Conservation (phyloP, 1,284 basidiomycete species). For the Uromyces viciae-fabae region DNA sequence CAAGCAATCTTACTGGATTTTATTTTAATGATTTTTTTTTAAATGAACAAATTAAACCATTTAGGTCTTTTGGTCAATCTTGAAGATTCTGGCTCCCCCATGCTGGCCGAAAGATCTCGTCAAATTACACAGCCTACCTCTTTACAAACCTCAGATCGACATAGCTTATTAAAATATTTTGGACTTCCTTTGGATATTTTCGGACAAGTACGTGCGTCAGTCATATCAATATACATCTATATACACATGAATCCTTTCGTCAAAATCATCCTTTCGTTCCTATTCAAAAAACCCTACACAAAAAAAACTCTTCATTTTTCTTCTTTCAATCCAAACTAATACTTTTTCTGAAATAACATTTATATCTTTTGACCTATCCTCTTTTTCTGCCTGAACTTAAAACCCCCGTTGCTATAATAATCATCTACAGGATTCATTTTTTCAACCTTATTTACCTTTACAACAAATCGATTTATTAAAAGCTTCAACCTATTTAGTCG, state of each 20-base stretch:
- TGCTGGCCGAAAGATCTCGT: constrained; percentile 66
- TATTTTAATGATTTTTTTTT: no score
- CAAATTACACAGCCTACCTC: constrained; percentile 70
- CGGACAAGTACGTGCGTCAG: constrained; percentile 50
- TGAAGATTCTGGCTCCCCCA: constrained; percentile 86
- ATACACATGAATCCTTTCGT: background rate
- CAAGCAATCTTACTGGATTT: no score
- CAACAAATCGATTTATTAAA: constrained; percentile 89
- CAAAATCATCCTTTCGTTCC: background rate
- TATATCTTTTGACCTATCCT: background rate
- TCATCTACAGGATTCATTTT: constrained; percentile 74
- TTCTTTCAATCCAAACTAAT: background rate
- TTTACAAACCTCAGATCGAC: constrained; percentile 80
- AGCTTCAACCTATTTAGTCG: constrained; percentile 74
- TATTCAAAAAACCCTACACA: background rate
- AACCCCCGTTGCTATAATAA: constrained; percentile 54
- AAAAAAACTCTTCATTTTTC: background rate
- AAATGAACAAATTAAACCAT: constrained; percentile 1
- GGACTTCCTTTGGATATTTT: constrained; percentile 76
- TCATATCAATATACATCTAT: background rate
- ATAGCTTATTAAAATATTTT: constrained; percentile 83
- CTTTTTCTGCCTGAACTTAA: background rate
- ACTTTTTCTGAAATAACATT: background rate
- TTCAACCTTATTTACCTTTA: constrained; percentile 93
- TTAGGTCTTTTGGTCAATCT: constrained; percentile 76